Evolutionary conservation across 495 filamentous ascomycete species (phyloP).

Genomic region (Penicillium fimorum): DNA sequence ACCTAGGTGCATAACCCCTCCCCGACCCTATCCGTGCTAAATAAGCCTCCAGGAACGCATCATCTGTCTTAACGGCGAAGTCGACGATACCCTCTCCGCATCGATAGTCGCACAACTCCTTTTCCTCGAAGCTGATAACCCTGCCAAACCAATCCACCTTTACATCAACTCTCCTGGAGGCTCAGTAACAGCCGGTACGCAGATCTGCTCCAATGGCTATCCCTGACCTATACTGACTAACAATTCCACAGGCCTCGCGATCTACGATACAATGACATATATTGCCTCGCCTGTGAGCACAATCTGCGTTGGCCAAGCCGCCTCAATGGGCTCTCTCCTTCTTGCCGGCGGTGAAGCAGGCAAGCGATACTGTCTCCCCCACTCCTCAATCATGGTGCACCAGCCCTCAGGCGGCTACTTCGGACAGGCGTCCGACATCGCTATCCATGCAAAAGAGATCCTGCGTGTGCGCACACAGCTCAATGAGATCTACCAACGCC

Average conservation of each 20-base stretch:
- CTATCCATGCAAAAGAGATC: slow-evolving; percentile 97
- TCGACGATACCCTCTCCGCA: slow-evolving; percentile 84
- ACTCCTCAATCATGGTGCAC: slow-evolving; percentile 94
- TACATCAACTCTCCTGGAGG: slow-evolving; percentile 98
- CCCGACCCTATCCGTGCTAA: neutral
- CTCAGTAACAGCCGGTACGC: slow-evolving; percentile 77
- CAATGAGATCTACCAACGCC: slow-evolving; percentile 84
- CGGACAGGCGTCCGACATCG: slow-evolving; percentile 87
- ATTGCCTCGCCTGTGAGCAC: slow-evolving; percentile 89
- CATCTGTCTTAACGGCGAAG: slow-evolving; percentile 87
- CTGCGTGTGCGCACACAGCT: slow-evolving; percentile 78
- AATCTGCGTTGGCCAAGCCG: slow-evolving; percentile 92
- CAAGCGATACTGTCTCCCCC: slow-evolving; percentile 83
- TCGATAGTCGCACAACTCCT: slow-evolving; percentile 93
- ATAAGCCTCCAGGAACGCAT: slow-evolving; percentile 70
- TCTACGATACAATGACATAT: slow-evolving; percentile 99
- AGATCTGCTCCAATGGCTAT: neutral
- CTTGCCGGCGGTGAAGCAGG: slow-evolving; percentile 83
- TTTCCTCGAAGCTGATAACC: slow-evolving; percentile 96
- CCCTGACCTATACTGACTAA: slow-evolving; percentile 1
- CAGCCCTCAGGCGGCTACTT: slow-evolving; percentile 90
- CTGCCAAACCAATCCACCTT: slow-evolving; percentile 88
- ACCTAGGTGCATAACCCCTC: neutral
- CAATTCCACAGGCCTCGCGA: slow-evolving; percentile 65
- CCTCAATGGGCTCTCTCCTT: slow-evolving; percentile 89